Base-by-base conservation (phyloP, 192 early-diverging fungal species). In the Gryganskiella cystojenkinii region DNA sequence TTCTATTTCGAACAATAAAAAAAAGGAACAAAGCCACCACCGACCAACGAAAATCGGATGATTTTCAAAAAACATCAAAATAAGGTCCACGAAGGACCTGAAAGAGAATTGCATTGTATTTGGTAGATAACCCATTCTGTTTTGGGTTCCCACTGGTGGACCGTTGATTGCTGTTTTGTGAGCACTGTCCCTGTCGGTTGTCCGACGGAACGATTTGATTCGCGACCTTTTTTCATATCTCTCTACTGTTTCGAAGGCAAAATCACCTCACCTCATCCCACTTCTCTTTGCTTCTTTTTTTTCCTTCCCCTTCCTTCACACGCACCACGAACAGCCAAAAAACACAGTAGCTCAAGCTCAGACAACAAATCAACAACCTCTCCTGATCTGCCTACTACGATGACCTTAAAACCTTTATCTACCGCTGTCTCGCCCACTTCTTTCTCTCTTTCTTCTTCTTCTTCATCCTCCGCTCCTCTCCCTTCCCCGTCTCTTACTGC, bases 401-500 rank as follows among this genome's bases (percentile, higher is more conserved):
- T 40, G 37, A 40, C 37, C 37, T 40, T 40, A 40, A 40, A 9
- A 19, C 30, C 33, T 27, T 56, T 27, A n/a, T 37, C 33, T 31
- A 56, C 33, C 27, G 33, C 33, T 27, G 33, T 56, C 55, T 31
- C 33, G 19, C 19, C 42, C 57, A 20, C 57, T 44, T 65, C 52
- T 63, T 22, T 28, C 52, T 27, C 63, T 40, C 13, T 37, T 30
- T 44, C 61, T 46, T 33, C 53, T 31, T 55, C 63, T 33, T 44
- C 67, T 45, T 47, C 17, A 37, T 50, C 61, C 30, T 28, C 6
- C 53, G 56, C 66, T 28, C n/a, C 43, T 31, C 33, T 43, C 19
- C 25, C 56, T 20, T 60, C 61, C 44, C 25, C 61, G 28, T 64
- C 70, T 22, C 35, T 53, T 25, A 20, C 73, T 1, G 45, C 44